Evolutionary conservation across 495 filamentous ascomycete genomes (phyloP).

Genomic region (Bacidia rubella): DNA sequence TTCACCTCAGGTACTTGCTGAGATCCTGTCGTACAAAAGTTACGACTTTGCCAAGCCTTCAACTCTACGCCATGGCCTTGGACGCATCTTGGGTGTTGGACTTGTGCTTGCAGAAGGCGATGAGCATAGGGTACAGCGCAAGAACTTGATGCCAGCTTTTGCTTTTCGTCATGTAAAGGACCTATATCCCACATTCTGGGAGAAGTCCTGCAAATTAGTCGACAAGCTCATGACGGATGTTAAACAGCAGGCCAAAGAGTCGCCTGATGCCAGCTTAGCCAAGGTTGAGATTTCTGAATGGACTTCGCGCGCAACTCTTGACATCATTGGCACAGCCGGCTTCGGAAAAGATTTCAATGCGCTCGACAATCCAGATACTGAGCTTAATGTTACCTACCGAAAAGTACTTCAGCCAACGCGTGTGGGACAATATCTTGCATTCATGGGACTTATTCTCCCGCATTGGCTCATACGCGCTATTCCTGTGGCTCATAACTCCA

Average conservation of each 20-base stretch:
- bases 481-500: conserved; percentile 54
- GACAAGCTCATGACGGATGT: conserved; percentile 28
- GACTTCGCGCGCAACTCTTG: conserved; percentile 63
- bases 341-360: conserved; percentile 70
- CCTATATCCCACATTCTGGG: conserved; percentile 75
- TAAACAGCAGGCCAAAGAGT: conserved; percentile 11
- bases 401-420: conserved; percentile 36
- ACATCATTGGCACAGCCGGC: conserved; percentile 75
- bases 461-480: conserved; percentile 28
- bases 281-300: conserved; percentile 52
- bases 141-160: conserved; percentile 73
- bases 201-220: conserved; percentile 44
- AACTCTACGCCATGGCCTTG: conserved; percentile 40
- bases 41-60: conserved; percentile 72
- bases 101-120: conserved; percentile 75
- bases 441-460: conserved; percentile 33
- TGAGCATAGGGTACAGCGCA: conserved; percentile 70
- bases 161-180: conserved; percentile 75
- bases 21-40: conserved; percentile 50
- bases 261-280: neutral
- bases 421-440: conserved; percentile 30
- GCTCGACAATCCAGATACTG: conserved; percentile 47
- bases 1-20: conserved; percentile 49
- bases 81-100: conserved; percentile 57
- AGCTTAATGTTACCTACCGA: conserved; percentile 54